These are phyloP conservation scores for Arctostaphylos glauca DNA, from an alignment of 148 eudicot species.

Conservation along the genomic window DNA sequence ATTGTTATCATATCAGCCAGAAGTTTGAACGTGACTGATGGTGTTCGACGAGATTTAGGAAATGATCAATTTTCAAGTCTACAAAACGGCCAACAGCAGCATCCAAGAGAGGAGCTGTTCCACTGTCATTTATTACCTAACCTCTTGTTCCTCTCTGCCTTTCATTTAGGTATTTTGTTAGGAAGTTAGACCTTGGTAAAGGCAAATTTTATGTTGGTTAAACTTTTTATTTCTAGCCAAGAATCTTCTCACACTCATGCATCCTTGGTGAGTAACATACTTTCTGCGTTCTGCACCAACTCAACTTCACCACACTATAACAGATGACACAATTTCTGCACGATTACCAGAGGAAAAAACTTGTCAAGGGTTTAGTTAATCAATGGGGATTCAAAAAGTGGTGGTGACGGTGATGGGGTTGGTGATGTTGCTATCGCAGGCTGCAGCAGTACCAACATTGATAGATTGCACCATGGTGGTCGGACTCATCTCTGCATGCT, in stretches of 20 bases:
- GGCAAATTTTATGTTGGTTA: neutral
- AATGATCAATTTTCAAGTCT: too few species aligned
- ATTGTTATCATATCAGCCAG: too few species aligned
- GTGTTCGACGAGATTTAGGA: too few species aligned
- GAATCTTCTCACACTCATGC: slow-evolving; percentile 21
- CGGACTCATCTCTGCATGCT: slow-evolving; percentile 62
- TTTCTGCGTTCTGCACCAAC: slow-evolving; percentile 46
- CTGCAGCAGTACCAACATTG: neutral
- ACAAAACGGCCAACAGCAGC: too few species aligned
- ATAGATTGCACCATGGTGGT: slow-evolving; percentile 67
- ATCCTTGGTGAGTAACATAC: slow-evolving; percentile 31
- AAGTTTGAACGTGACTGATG: too few species aligned
- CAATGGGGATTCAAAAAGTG: neutral
- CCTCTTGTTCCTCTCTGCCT: too few species aligned
- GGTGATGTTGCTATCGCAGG: slow-evolving; percentile 12
- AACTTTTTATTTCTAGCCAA: neutral
- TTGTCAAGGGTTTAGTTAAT: neutral
- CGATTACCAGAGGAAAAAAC: neutral
- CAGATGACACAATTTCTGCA: neutral
- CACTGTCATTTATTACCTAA: too few species aligned
- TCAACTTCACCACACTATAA: slow-evolving; percentile 9
- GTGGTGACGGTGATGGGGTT: neutral
- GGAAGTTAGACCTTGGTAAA: neutral
- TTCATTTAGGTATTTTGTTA: neutral
- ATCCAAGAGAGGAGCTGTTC: too few species aligned